Evolutionary conservation across 2,329 filamentous ascomycete genomes (phyloP).

Genomic region (Dactylellina cionopaga): DNA sequence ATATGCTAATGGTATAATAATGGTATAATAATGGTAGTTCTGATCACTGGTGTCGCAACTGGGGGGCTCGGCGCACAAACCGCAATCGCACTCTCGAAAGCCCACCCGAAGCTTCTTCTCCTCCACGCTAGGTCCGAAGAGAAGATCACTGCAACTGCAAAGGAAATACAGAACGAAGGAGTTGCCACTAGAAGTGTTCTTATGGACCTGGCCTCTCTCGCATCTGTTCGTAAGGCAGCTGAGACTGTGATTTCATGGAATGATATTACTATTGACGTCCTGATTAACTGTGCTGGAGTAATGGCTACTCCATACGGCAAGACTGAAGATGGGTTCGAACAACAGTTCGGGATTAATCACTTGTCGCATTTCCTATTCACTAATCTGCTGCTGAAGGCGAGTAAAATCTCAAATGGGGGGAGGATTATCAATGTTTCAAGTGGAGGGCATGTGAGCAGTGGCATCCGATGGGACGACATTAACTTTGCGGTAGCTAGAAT

Average conservation of each 20-base stretch:
- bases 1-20: too few species aligned
- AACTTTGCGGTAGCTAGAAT: conserved; percentile 15
- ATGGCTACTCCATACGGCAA: conserved; percentile 57
- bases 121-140: conserved; percentile 34
- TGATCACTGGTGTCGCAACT: conserved; percentile 14
- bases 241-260: conserved; percentile 11
- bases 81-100: conserved; percentile 20
- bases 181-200: conserved; percentile 16
- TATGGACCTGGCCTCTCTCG: conserved; percentile 23
- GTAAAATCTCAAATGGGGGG: conserved; percentile 58
- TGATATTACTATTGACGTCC: conserved; percentile 51
- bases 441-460: conserved; percentile 59
- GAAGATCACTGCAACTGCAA: conserved; percentile 24
- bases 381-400: conserved; percentile 57
- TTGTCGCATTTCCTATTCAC: conserved; percentile 58
- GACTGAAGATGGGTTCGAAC: conserved; percentile 38
- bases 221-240: conserved; percentile 24
- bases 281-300: conserved; percentile 59
- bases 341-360: conserved; percentile 57
- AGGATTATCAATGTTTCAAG: conserved; percentile 63
- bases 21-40: conserved; percentile 5
- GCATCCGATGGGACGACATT: conserved; percentile 33
- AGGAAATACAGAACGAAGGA: conserved; percentile 4
- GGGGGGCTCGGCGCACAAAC: conserved; percentile 12
- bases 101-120: conserved; percentile 23